These are phyloP conservation scores for Pseudocercospora macadamiae DNA, from an alignment of 2,329 filamentous ascomycete species.

Conservation along the genomic window DNA sequence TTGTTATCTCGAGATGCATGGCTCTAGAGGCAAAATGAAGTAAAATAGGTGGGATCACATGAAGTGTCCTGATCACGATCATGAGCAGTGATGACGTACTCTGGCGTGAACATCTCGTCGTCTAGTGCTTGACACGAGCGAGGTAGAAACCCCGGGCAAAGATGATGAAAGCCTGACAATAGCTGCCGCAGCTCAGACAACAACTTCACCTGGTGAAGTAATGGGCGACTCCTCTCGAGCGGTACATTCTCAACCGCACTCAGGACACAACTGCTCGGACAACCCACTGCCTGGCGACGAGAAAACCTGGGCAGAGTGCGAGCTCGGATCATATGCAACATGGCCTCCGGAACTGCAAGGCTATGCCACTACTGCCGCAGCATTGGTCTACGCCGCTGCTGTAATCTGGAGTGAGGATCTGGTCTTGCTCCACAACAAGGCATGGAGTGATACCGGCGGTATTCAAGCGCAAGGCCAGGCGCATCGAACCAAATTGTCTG, in stretches of 20 bases:
- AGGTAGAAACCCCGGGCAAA: background rate
- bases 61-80: background rate
- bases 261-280: background rate
- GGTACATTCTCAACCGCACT: background rate
- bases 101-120: background rate
- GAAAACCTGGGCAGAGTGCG: conserved; percentile 24
- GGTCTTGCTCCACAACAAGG: conserved; percentile 45
- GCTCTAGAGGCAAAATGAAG: too few species aligned
- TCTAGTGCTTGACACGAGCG: background rate
- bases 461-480: conserved; percentile 37
- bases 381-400: conserved; percentile 46
- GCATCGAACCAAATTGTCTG: conserved; percentile 38
- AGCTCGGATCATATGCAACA: conserved; percentile 38
- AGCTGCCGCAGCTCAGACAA: background rate
- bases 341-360: conserved; percentile 41
- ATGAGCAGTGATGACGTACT: conserved; percentile 3
- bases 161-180: background rate
- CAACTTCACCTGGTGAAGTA: conserved; percentile 13
- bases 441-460: conserved; percentile 43
- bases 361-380: conserved; percentile 38
- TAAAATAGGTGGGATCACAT: background rate
- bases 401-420: conserved; percentile 48
- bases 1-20: too few species aligned
- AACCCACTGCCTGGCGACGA: conserved; percentile 22
- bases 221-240: conserved; percentile 17